Base-by-base conservation (phyloP, 495 filamentous ascomycete genomes). In the Jackrogersella multiformis region DNA sequence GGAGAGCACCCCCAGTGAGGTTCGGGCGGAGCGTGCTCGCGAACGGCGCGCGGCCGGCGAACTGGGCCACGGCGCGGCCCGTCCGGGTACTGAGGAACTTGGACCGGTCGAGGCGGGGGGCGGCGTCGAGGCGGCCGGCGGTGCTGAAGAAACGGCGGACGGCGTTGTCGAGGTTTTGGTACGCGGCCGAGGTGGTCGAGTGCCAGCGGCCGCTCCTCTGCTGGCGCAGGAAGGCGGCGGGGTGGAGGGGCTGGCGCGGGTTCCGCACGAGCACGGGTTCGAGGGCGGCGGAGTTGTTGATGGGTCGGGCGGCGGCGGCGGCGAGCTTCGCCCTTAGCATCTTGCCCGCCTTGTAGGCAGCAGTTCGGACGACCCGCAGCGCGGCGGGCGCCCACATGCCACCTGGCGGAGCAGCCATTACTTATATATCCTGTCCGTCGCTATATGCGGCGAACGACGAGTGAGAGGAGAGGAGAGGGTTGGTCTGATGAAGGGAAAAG, bases 1-100 rank as follows among this genome's bases (percentile, higher is more conserved):
- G 86, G 32, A 99, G 79, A 5, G 91, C 89, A 35, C 95, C 95
- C 21, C 94, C 95, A 0, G 93, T 96, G 42, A 99, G 81, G 68
- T 96, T 97, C 3, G 95, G 95, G 6, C 95, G 90, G 5, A 98
- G 88, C 21, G 94, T 90, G 0, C 88, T 94, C 1, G 93, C 92
- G 74, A 98, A 99, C 0, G 95, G 94, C 4, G 93, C 87, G 5
- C 87, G 87, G n/a, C 85, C 83, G 10, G 92, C 87, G 39, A 90
- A 78, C 24, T 85, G 82, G n/a, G 80, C 79, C 49, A 97, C 81
- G 46, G 87, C 86, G 2, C 83, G 81, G n/a, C 85, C 87, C 48
- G 89, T 86, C 44, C 81, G 81, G 20, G 91, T 92, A 44, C 81
- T 83, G 38, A 87, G 86, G 68, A 89, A 87, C n/a, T 84, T 82